Conservation (phyloP, 1,284 basidiomycete genomes). For the Exobasidium cylindrosporum region DNA sequence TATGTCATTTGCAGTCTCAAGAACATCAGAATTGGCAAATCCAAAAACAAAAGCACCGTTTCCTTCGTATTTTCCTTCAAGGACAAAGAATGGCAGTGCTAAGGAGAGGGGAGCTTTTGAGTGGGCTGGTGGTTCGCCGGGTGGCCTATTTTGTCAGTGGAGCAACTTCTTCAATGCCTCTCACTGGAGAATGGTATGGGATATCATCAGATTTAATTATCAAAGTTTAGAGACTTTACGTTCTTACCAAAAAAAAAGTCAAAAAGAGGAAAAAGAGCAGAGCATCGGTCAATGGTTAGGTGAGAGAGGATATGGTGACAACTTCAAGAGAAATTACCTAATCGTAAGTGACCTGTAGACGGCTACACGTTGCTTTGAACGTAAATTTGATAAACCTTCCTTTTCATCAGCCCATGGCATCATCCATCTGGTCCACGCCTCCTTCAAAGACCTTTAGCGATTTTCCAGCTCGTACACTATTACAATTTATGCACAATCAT, state of each 20-base stretch:
- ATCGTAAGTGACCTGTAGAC: conserved; percentile 63
- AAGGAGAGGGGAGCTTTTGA: conserved; percentile 26
- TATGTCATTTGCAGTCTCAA: conserved; percentile 71
- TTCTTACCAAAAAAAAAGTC: conserved; percentile 18
- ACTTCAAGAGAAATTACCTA: conserved; percentile 74
- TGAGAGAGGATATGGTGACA: conserved; percentile 67
- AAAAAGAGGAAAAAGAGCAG: conserved; percentile 36
- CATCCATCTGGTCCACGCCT: conserved; percentile 73
- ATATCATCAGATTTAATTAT: conserved; percentile 74
- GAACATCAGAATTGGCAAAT: conserved; percentile 11
- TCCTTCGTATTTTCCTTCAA: neutral
- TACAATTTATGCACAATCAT: conserved; percentile 77
- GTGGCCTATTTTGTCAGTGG: conserved; percentile 32
- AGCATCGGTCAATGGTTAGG: conserved; percentile 67
- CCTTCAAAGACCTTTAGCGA: conserved; percentile 69
- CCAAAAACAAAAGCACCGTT: conserved; percentile 9
- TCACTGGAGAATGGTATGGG: conserved; percentile 75
- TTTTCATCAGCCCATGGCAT: conserved; percentile 33
- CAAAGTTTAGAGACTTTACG: conserved; percentile 60
- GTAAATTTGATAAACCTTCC: neutral
- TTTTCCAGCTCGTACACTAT: conserved; percentile 71
- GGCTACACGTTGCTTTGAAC: conserved; percentile 60
- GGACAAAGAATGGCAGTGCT: neutral
- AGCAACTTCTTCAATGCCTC: conserved; percentile 60
- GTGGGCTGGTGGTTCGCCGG: conserved; percentile 35